phyloP scores from a whole-genome alignment of 805 yeast genomes.

The Sporopachydermia quercuum region DNA sequence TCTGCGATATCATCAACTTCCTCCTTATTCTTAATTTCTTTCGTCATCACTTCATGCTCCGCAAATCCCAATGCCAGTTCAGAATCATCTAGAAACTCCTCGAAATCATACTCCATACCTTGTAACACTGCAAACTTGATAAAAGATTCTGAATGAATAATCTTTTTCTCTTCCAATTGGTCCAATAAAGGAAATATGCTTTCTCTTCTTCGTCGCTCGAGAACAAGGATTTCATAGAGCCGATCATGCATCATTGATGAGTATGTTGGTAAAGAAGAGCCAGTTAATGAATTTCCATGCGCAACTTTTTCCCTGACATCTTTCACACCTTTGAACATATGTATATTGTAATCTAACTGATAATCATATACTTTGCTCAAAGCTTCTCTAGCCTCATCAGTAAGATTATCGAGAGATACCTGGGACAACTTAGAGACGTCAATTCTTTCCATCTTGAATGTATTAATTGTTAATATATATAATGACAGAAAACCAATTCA shows the following conservation, averaged over 20 bases:
- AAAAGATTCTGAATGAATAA: constrained; percentile 2
- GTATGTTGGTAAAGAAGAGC: not conserved
- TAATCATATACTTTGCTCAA: not conserved
- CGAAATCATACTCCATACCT: constrained; percentile 3
- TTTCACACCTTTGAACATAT: constrained; percentile 2
- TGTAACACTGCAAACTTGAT: constrained; percentile 3
- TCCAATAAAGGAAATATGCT: not conserved
- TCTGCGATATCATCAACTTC: not conserved
- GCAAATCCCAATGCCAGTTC: constrained; percentile 2
- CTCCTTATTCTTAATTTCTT: not conserved
- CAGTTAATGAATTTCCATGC: constrained; percentile 1
- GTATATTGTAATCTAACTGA: constrained; percentile 3
- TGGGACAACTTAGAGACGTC: not conserved
- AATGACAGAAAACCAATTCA: no score
- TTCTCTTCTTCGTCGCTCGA: constrained; percentile 1
- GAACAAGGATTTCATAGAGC: not conserved
- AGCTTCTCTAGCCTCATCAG: not conserved
- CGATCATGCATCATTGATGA: constrained; percentile 2
- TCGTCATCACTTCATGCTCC: not conserved
- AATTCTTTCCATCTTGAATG: not conserved
- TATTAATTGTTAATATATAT: no score
- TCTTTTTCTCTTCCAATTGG: not conserved
- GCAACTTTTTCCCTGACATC: constrained; percentile 2
- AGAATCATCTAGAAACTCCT: constrained; percentile 2
- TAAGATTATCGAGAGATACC: not conserved